These are phyloP conservation scores for Chondrostereum purpureum DNA, from an alignment of 1,284 basidiomycete species.

Conservation along the genomic window DNA sequence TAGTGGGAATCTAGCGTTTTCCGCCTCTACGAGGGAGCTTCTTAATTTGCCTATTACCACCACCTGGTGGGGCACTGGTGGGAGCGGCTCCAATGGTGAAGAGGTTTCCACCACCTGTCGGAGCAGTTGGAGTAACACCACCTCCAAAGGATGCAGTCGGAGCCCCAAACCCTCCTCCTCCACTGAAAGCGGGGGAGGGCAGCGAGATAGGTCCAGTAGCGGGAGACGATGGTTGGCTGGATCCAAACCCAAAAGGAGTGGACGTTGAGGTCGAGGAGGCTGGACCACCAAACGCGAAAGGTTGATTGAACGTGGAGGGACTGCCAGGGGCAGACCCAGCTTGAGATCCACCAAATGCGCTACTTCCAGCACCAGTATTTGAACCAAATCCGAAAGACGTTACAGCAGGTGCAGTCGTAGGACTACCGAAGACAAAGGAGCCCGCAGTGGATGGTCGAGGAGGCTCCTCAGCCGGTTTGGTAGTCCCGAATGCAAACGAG, in stretches of 20 bases:
- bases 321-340: neutral
- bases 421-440: constrained; percentile 8
- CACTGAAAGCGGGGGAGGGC: neutral
- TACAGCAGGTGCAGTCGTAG: neutral
- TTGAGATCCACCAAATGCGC: neutral
- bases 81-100: constrained; percentile 4
- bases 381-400: neutral
- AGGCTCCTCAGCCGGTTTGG: constrained; percentile 7
- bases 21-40: constrained; percentile 4
- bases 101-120: neutral
- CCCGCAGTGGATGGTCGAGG: constrained; percentile 3
- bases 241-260: constrained; percentile 2
- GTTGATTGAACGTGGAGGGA: constrained; percentile 13
- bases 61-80: neutral
- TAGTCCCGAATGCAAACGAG: constrained; percentile 9
- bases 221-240: constrained; percentile 4
- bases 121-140: neutral
- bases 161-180: neutral
- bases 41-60: constrained; percentile 1
- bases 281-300: neutral
- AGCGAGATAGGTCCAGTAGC: neutral
- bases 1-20: constrained; percentile 3
- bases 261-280: neutral
- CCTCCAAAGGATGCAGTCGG: neutral
- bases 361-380: neutral